Conservation (phyloP, 2,329 filamentous ascomycete species). For the Lanzia echinophila region DNA sequence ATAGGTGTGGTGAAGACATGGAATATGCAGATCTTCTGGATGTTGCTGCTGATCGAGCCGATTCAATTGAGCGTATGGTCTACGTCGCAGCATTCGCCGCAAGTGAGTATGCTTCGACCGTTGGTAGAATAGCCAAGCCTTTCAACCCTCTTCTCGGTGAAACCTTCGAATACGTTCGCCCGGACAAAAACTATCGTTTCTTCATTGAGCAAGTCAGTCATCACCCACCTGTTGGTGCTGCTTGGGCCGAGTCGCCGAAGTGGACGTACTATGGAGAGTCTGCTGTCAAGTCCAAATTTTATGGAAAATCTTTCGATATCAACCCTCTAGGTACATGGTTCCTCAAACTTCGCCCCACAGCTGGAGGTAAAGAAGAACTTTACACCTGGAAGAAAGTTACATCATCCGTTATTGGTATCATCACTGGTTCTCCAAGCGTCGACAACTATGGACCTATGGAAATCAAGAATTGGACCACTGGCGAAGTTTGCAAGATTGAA, state of each 20-base stretch:
- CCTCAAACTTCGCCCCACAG: conserved; percentile 69
- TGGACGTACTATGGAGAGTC: conserved; percentile 99
- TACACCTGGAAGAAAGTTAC: conserved; percentile 99
- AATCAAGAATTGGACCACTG: conserved; percentile 94
- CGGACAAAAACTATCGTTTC: conserved; percentile 96
- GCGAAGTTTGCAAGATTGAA: conserved; percentile 80
- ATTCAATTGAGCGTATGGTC: conserved; percentile 85
- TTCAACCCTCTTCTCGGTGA: conserved; percentile 96
- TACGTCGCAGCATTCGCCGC: conserved; percentile 95
- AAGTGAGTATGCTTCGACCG: conserved; percentile 94
- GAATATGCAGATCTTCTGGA: conserved; percentile 94
- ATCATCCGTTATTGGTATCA: conserved; percentile 95
- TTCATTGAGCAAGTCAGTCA: conserved; percentile 98
- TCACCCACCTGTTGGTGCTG: conserved; percentile 89
- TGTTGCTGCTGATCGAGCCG: conserved; percentile 72
- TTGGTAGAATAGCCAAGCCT: conserved; percentile 92
- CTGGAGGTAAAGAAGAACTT: conserved; percentile 72
- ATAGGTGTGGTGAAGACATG: conserved; percentile 95
- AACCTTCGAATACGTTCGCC: conserved; percentile 92
- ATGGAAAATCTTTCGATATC: conserved; percentile 95
- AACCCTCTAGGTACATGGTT: conserved; percentile 98
- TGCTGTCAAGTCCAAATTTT: conserved; percentile 92
- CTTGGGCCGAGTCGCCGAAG: conserved; percentile 82
- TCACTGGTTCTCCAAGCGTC: conserved; percentile 92
- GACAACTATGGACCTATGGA: conserved; percentile 98